Conservation (phyloP, 2,329 filamentous ascomycete genomes). For the Sclerotinia glacialis region DNA sequence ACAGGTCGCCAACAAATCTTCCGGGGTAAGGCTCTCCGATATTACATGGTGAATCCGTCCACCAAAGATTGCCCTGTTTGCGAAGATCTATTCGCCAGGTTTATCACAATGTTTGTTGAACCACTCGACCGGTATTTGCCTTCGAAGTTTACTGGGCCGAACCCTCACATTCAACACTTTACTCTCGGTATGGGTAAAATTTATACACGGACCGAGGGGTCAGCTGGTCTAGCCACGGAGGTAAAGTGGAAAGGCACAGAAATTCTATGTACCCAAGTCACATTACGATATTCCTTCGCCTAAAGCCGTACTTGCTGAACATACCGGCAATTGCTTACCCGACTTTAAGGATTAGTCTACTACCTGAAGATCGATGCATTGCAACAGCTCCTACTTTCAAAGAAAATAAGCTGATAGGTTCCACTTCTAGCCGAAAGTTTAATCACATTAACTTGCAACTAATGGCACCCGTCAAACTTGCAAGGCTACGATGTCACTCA, state of each 20-base stretch:
- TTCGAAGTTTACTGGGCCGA: not conserved
- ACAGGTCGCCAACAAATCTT: not conserved
- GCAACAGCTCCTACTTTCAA: not conserved
- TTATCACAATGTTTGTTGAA: not conserved
- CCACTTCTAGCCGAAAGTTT: too few relatives aligned
- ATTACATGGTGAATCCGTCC: not conserved
- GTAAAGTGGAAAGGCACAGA: not conserved
- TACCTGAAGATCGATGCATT: not conserved
- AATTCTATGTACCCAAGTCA: not conserved
- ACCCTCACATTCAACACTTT: not conserved
- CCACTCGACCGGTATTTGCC: not conserved
- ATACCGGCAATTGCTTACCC: not conserved
- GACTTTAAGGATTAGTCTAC: not conserved
- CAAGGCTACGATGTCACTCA: not conserved
- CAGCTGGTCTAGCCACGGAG: slow-evolving; percentile 1
- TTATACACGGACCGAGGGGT: slow-evolving; percentile 10
- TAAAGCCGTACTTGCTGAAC: not conserved
- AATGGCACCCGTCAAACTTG: not conserved
- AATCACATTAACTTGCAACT: not conserved
- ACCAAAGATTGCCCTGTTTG: not conserved
- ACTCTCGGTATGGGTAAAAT: not conserved
- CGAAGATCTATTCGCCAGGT: not conserved
- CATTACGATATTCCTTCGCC: not conserved
- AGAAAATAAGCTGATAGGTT: not conserved
- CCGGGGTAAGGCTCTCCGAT: not conserved